Evolutionary conservation across 1,139 yeast species (phyloP).

Genomic region (Yarrowia galli): DNA sequence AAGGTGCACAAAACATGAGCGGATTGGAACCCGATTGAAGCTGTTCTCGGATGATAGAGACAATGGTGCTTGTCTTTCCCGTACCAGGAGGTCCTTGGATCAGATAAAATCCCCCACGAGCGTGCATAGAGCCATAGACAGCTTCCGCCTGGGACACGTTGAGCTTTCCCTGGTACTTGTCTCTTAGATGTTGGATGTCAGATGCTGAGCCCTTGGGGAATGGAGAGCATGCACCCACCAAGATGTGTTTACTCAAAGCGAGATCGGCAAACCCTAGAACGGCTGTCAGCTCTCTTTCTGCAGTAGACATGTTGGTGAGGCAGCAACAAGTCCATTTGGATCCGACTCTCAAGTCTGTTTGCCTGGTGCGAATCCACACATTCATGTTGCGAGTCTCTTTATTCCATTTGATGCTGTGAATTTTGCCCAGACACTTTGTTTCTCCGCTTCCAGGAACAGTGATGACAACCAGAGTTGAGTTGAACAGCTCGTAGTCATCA

Average conservation of each 20-base stretch:
- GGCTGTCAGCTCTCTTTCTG: neutral
- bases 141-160: constrained; percentile 3
- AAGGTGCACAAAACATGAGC: constrained; percentile 14
- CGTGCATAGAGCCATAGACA: neutral
- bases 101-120: neutral
- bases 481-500: neutral
- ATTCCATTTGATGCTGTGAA: neutral
- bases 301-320: neutral
- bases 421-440: neutral
- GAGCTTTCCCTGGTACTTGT: neutral
- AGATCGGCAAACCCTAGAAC: neutral
- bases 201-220: neutral
- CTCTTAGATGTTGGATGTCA: neutral
- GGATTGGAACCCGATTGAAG: neutral
- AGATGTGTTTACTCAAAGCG: neutral
- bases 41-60: neutral
- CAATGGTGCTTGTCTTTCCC: constrained; percentile 11
- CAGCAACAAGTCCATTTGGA: neutral
- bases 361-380: neutral
- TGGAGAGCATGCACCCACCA: neutral
- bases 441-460: constrained; percentile 4
- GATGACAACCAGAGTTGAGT: neutral
- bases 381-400: neutral
- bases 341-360: neutral
- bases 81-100: constrained; percentile 23